These are phyloP conservation scores for Oligophagozyma castellii DNA, from an alignment of 1,139 yeast species.

Conservation along the genomic window DNA sequence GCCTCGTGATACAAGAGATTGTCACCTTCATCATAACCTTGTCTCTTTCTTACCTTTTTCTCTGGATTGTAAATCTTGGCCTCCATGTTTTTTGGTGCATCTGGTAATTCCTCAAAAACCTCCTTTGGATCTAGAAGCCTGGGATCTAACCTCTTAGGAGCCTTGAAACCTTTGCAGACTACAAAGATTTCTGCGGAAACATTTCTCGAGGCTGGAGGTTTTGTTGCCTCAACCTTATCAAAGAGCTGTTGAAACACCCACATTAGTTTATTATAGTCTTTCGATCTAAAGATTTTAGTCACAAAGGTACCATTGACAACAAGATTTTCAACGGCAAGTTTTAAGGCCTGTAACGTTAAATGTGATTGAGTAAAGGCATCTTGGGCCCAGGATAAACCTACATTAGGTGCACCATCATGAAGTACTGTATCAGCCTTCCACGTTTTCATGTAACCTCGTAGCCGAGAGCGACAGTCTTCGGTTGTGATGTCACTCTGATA, in stretches of 20 bases:
- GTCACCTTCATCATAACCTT: constrained; percentile 96
- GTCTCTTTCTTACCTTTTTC: constrained; percentile 77
- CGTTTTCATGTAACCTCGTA: constrained; percentile 92
- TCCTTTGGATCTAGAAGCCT: constrained; percentile 81
- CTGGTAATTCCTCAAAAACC: constrained; percentile 84
- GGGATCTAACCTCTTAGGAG: constrained; percentile 84
- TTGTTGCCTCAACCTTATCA: constrained; percentile 94
- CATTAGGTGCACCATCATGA: constrained; percentile 99
- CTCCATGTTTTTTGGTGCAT: constrained; percentile 69
- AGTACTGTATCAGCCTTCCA: constrained; percentile 98
- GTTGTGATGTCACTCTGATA: constrained; percentile 97
- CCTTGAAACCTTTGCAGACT: constrained; percentile 89
- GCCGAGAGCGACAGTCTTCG: constrained; percentile 87
- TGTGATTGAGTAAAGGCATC: constrained; percentile 98
- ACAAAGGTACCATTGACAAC: constrained; percentile 92
- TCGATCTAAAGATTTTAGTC: constrained; percentile 91
- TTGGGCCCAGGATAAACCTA: constrained; percentile 98
- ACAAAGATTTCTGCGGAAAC: constrained; percentile 98
- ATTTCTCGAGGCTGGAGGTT: constrained; percentile 97
- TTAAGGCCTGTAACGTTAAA: constrained; percentile 82
- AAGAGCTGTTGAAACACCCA: constrained; percentile 96
- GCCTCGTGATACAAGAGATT: constrained; percentile 60
- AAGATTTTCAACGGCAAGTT: constrained; percentile 89
- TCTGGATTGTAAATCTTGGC: constrained; percentile 92
- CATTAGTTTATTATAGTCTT: constrained; percentile 90